phyloP scores from a whole-genome alignment of 2,329 filamentous ascomycete species.

The Trichoderma afroharzianum region DNA sequence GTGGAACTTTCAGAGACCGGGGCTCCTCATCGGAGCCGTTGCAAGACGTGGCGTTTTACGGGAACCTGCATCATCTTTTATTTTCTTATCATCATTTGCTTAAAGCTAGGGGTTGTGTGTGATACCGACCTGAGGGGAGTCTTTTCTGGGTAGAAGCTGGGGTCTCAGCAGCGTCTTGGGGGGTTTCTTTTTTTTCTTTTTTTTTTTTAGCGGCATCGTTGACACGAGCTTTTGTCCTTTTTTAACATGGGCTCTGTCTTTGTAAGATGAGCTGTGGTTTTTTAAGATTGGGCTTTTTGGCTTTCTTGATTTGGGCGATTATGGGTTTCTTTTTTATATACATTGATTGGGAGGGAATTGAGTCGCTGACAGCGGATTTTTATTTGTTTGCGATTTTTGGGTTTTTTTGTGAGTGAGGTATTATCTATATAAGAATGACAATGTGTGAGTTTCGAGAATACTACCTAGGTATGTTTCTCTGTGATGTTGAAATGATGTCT shows the following conservation, averaged over 20 bases:
- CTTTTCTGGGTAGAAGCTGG: conserved; percentile 3
- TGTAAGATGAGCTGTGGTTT: not conserved
- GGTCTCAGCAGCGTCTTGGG: conserved; percentile 2
- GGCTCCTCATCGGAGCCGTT: not conserved
- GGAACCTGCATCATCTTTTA: not conserved
- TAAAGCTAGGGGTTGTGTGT: not conserved
- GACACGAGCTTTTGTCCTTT: not conserved
- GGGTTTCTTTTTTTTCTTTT: no score
- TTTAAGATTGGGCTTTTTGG: not conserved
- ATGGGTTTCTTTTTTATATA: not conserved
- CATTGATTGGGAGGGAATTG: not conserved
- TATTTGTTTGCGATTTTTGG: not conserved
- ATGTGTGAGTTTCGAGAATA: not conserved
- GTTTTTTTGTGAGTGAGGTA: not conserved
- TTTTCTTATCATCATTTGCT: not conserved
- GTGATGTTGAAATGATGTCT: not conserved
- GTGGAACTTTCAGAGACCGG: not conserved
- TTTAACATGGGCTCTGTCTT: not conserved
- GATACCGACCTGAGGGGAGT: not conserved
- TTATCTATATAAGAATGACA: not conserved
- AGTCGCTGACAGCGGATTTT: not conserved
- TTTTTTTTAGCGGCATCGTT: not conserved
- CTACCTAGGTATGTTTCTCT: not conserved
- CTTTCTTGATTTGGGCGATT: not conserved
- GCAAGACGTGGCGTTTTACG: conserved; percentile 5